phyloP scores from a whole-genome alignment of 345 rosid genomes.

The Ceriops zippeliana region DNA sequence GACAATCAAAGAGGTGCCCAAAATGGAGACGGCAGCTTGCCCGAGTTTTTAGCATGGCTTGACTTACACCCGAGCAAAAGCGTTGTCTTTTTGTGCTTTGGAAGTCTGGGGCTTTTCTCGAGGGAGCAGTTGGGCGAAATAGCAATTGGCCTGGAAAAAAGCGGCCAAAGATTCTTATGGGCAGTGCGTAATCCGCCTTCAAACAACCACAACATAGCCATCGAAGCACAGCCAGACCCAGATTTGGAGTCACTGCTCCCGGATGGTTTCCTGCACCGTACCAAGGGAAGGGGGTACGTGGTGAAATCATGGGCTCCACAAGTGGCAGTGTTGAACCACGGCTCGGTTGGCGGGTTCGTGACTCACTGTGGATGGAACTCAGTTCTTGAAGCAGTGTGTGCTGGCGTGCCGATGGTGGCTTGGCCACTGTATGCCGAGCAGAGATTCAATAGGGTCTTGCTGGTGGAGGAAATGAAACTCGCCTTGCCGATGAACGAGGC shows the following conservation, averaged over 20 bases:
- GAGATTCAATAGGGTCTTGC: conserved; percentile 22
- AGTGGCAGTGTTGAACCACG: conserved; percentile 45
- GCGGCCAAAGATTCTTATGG: conserved; percentile 46
- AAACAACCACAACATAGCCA: not conserved
- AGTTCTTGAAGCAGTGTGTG: conserved; percentile 47
- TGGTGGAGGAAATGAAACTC: conserved; percentile 56
- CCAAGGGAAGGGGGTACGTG: conserved; percentile 40
- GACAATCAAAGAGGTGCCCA: no score
- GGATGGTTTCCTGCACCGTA: conserved; percentile 36
- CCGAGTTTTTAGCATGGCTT: no score
- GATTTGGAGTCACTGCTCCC: conserved; percentile 29
- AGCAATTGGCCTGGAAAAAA: not conserved
- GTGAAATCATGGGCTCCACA: conserved; percentile 55
- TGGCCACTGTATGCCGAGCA: conserved; percentile 61
- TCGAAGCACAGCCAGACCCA: conserved; percentile 5
- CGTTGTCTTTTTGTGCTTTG: no score
- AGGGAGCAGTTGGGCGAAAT: no score
- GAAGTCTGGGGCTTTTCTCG: no score
- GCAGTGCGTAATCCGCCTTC: conserved; percentile 39
- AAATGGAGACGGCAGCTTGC: no score
- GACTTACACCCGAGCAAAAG: no score
- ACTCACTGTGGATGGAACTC: conserved; percentile 83
- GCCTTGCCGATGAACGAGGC: conserved; percentile 43
- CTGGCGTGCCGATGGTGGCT: conserved; percentile 51
- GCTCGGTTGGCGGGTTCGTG: conserved; percentile 54